Percentiles rank a stretch among this genome's conserved stretches.
Conservation (phyloP, 1,284 basidiomycete genomes). For the Ustilago tritici region DNA sequence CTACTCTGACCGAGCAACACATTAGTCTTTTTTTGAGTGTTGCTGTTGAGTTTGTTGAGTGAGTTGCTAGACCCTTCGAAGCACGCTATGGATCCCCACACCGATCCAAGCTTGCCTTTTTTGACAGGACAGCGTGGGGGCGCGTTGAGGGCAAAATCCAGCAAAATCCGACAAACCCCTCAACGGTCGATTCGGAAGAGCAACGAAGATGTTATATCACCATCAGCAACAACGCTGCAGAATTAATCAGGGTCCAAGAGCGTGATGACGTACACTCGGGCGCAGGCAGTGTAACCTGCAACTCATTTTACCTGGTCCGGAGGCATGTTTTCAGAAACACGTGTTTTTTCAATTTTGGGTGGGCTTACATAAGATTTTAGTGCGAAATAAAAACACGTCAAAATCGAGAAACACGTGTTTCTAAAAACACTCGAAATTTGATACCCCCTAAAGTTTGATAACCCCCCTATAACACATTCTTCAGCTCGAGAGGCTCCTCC, state of each 20-base stretch:
- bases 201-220: not conserved
- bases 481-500: not conserved
- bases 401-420: too few relatives aligned
- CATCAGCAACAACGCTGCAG: not conserved
- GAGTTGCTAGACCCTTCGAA: not conserved
- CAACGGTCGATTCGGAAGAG: not conserved
- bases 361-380: too few relatives aligned
- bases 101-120: not conserved
- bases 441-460: too few relatives aligned
- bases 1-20: slow-evolving; percentile 3
- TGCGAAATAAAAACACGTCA: too few relatives aligned
- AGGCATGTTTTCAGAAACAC: too few relatives aligned
- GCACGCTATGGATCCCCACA: slow-evolving; percentile 1
- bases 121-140: slow-evolving; percentile 19
- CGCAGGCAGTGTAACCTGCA: not conserved
- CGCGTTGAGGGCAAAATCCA: not conserved
- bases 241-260: slow-evolving; percentile 6
- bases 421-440: too few relatives aligned
- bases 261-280: slow-evolving; percentile 9
- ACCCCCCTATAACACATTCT: too few relatives aligned
- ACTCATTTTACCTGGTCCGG: not conserved
- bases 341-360: too few relatives aligned
- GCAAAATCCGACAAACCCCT: not conserved
- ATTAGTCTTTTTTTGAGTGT: not conserved
- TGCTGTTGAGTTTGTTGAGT: not conserved